Conservation (phyloP, 768 basidiomycete genomes). For the Tulasnella sp. region DNA sequence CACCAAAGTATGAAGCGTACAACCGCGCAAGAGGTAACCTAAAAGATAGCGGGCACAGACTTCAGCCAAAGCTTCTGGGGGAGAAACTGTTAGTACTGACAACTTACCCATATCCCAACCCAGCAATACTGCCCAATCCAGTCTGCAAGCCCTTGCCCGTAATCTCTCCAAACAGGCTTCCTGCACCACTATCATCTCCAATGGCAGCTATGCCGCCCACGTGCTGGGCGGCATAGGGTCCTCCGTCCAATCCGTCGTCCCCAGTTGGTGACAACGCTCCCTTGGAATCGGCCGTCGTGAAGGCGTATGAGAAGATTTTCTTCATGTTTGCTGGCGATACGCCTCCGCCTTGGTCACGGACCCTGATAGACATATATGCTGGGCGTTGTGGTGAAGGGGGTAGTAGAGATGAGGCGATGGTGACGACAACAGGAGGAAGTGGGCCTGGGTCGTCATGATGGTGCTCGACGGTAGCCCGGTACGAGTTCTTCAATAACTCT, state of each 20-base stretch:
- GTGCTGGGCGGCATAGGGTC: constrained; percentile 75
- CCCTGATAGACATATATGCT: constrained; percentile 66
- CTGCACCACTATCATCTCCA: constrained; percentile 45
- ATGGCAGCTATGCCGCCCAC: constrained; percentile 68
- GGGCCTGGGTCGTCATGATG: constrained; percentile 44
- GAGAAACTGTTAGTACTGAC: background rate
- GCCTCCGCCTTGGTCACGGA: constrained; percentile 85
- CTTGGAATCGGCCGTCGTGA: constrained; percentile 71
- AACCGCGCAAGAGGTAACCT: constrained; percentile 34
- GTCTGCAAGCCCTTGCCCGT: constrained; percentile 71
- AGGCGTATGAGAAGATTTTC: constrained; percentile 86
- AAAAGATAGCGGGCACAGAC: background rate
- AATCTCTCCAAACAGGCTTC: constrained; percentile 70
- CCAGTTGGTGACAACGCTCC: constrained; percentile 36
- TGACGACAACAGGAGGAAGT: constrained; percentile 65
- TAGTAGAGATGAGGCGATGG: constrained; percentile 57
- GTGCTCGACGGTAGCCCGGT: constrained; percentile 82
- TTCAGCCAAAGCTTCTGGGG: background rate
- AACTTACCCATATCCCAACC: constrained; percentile 69
- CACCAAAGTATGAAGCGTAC: constrained; percentile 70
- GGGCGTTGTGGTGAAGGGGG: constrained; percentile 36
- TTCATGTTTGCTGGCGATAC: constrained; percentile 69
- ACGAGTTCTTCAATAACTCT: constrained; percentile 86
- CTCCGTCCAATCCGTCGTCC: constrained; percentile 49
- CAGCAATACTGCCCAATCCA: constrained; percentile 85